Percentiles rank a stretch among this genome's conserved stretches.
phyloP scores from a whole-genome alignment of 2,329 filamentous ascomycete species.

The Arachnomyces sp. region DNA sequence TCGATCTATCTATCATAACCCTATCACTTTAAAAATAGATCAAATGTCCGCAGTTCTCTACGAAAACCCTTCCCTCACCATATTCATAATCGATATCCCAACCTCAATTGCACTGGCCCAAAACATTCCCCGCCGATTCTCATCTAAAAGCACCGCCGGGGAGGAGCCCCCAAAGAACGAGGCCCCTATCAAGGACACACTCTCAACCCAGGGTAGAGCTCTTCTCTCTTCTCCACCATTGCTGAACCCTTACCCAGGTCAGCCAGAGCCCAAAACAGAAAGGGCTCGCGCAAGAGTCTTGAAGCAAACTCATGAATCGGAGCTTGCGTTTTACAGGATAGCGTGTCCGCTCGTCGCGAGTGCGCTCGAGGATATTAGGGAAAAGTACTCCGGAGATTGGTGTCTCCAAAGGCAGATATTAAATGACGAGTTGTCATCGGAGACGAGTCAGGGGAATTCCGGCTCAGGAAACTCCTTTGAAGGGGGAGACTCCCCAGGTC shows the following conservation, averaged over 20 bases:
- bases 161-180: slow-evolving; percentile 4
- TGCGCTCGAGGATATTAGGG: slow-evolving; percentile 29
- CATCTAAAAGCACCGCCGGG: slow-evolving; percentile 13
- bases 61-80: slow-evolving; percentile 35
- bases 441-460: neutral
- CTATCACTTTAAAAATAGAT: neutral
- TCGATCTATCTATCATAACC: no score
- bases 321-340: slow-evolving; percentile 22
- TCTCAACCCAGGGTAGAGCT: slow-evolving; percentile 5
- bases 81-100: slow-evolving; percentile 51
- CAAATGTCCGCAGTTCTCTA: slow-evolving; percentile 40
- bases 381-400: slow-evolving; percentile 21
- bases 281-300: slow-evolving; percentile 35
- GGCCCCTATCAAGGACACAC: slow-evolving; percentile 1
- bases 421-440: slow-evolving; percentile 1
- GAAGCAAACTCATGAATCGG: slow-evolving; percentile 23
- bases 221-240: slow-evolving; percentile 41
- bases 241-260: slow-evolving; percentile 38
- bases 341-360: slow-evolving; percentile 25
- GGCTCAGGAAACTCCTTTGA: no score
- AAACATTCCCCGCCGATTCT: slow-evolving; percentile 18
- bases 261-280: slow-evolving; percentile 44
- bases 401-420: slow-evolving; percentile 21
- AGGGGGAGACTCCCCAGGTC: slow-evolving; percentile 13
- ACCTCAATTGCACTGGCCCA: slow-evolving; percentile 49